Base-by-base conservation (phyloP, 2,329 filamentous ascomycete species). In the Falciphora oryzae region DNA sequence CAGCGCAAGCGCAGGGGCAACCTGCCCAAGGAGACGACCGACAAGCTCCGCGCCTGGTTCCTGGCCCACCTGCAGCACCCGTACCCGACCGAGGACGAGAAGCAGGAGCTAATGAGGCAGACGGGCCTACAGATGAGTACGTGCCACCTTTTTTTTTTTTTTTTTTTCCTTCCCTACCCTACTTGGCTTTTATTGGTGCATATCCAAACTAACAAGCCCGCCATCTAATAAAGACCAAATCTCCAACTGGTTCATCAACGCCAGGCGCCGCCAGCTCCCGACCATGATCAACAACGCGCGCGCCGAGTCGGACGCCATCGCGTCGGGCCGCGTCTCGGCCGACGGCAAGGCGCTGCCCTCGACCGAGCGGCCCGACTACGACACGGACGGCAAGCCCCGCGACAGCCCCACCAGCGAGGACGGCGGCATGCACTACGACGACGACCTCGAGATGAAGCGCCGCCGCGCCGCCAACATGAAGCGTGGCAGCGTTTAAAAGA, bases 71-170 rank as follows among this genome's bases (percentile, higher is more conserved):
- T 93, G 10, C 81, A 87, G 66, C 92, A 95, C 72, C 92, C 92
- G 0, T 96, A 96, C 73, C 92, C 92, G 1, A 93, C 88, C 5
- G 91, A 96, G 75, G 91, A 96, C 67, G 90, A 96, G 77, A 96
- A 96, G 76, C 86, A 93, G 72, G 85, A 90, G 66, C 81, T 96
- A 61, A 92, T 93, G 82, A 83, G 84, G 60, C 81, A 87, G 71
- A 96, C 92, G 0, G 87, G 87, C 0, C 79, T 97, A 32, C 89
- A 91, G 64, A 89, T 96, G 79, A 93, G 89, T 86, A 81, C 80
- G 87, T 85, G 18, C 14, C 38, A 38, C 35, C 16, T 18, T 44
- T 38, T 38, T 38, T 18, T 38, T 44, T 44, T 18, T 18, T 6
- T 2, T 18, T 73, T 69, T 22, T n/a, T 29, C 59, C 4, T 22